Conservation (phyloP, 2,329 filamentous ascomycete genomes). For the Ophiostoma populinum region DNA sequence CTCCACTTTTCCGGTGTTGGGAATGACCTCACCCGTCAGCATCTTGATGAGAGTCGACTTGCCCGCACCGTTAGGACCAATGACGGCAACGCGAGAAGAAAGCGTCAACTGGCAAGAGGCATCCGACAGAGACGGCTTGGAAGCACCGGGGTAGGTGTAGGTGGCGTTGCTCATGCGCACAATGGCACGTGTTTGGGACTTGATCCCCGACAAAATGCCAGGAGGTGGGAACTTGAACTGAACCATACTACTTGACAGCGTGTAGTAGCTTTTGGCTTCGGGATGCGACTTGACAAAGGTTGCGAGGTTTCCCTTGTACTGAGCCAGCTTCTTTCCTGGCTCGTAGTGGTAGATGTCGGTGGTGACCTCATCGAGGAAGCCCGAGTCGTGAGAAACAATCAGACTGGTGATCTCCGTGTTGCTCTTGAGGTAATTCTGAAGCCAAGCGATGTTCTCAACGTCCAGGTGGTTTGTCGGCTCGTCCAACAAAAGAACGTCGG, state of each 20-base stretch:
- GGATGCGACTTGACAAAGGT: conserved; percentile 79
- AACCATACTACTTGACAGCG: conserved; percentile 68
- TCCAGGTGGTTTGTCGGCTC: conserved; percentile 99
- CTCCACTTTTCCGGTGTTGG: conserved; percentile 71
- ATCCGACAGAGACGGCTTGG: conserved; percentile 74
- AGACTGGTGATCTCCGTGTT: conserved; percentile 92
- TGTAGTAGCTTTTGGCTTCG: conserved; percentile 97
- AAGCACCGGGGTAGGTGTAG: conserved; percentile 80
- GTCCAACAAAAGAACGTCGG: conserved; percentile 91
- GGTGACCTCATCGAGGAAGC: conserved; percentile 91
- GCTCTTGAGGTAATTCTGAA: conserved; percentile 87
- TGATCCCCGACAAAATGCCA: conserved; percentile 86
- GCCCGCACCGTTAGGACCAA: conserved; percentile 92
- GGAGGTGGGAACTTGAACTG: conserved; percentile 98
- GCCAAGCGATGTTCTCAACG: conserved; percentile 88
- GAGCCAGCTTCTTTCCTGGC: conserved; percentile 77
- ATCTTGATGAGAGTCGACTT: conserved; percentile 98
- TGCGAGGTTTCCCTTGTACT: conserved; percentile 67
- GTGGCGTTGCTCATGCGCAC: conserved; percentile 86
- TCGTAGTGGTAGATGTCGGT: conserved; percentile 99
- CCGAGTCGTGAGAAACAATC: conserved; percentile 97
- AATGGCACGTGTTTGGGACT: conserved; percentile 84
- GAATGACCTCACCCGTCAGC: conserved; percentile 80
- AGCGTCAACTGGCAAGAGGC: conserved; percentile 78
- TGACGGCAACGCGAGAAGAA: conserved; percentile 87